These are phyloP conservation scores for Lactarius akahatsu DNA, from an alignment of 768 basidiomycete species.

Conservation along the genomic window DNA sequence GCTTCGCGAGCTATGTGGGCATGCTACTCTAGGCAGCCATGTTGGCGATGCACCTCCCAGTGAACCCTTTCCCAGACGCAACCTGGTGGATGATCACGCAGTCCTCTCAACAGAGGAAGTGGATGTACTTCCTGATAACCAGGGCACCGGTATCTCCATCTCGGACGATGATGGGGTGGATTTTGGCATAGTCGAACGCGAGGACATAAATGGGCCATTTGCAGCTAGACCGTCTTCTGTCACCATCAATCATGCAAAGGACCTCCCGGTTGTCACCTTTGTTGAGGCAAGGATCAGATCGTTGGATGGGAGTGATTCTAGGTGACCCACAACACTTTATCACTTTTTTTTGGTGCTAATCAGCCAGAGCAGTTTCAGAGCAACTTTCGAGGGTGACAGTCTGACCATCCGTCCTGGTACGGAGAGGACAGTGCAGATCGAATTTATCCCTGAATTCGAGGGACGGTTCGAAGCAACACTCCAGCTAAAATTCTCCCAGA, in stretches of 20 bases:
- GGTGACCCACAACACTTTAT: constrained; percentile 7
- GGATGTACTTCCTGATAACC: constrained; percentile 40
- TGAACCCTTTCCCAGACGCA: background rate
- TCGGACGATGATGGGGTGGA: constrained; percentile 41
- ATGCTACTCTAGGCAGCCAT: background rate
- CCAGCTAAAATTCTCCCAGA: constrained; percentile 14
- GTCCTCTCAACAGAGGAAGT: constrained; percentile 7
- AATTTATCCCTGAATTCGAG: constrained; percentile 16
- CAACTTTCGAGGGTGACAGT: constrained; percentile 5
- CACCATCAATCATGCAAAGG: constrained; percentile 25
- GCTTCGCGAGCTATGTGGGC: constrained; percentile 11
- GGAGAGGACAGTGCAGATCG: constrained; percentile 1
- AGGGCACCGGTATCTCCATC: constrained; percentile 45
- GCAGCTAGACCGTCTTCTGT: constrained; percentile 5
- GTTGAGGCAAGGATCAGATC: constrained; percentile 11
- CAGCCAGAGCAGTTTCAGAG: constrained; percentile 5
- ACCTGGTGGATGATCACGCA: background rate
- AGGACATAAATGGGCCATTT: constrained; percentile 31
- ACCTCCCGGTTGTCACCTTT: constrained; percentile 20
- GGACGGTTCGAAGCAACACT: constrained; percentile 19
- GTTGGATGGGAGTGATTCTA: constrained; percentile 3
- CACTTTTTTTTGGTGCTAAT: background rate
- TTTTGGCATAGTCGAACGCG: constrained; percentile 49
- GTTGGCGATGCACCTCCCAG: background rate
- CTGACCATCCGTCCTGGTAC: constrained; percentile 13